Base-by-base conservation (phyloP, 441 rosid species). In the Populus hybrid region DNA sequence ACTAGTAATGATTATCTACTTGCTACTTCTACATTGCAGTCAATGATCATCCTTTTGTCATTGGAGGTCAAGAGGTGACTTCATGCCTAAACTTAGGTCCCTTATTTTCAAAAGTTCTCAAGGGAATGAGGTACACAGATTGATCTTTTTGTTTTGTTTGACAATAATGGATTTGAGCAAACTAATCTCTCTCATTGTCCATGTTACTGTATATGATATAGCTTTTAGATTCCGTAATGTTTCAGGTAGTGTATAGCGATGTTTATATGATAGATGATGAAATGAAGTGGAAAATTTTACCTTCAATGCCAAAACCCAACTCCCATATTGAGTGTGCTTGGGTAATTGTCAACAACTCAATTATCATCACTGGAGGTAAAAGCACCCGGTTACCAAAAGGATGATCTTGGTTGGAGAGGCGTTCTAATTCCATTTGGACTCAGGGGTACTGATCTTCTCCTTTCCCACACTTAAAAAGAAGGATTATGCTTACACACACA, bases 21-120 rank as follows among this genome's bases (percentile, higher is more conserved):
- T 38, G 42, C 1, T 38, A 2, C 11, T 38, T 28, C 30, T 90
- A 91, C 67, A 67, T 92, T 72, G 93, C 81, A 72, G 85, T 81
- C 53, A 84, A 87, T 46, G 92, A 88, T 74, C 80, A 82, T 67
- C 89, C 91, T 69, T 88, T 85, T 71, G 88, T 95, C 67, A 84
- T 93, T 16, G 98, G 98, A 2, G 98, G 98, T 76, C 98, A 95
- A 85, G 98, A 95, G 83, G 98, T 78, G 98, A 93, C 84, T 94
- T 93, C 75, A 88, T 88, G 97, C 92, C 97, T 14, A 93, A 95
- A 84, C 98, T 97, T 76, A 91, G 92, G 79, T 94, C 98, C 85
- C 85, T 97, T 7, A 88, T 90, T 82, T 94, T 90, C 87, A 94
- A 90, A 79, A 91, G 98, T 80, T 91, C 98, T 35, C 90, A 95